A percentile compares a stretch with the other conserved stretches of the same genome.
Evolutionary conservation across 179 eudicot species (phyloP).

Genomic region (Silene vulgaris): DNA sequence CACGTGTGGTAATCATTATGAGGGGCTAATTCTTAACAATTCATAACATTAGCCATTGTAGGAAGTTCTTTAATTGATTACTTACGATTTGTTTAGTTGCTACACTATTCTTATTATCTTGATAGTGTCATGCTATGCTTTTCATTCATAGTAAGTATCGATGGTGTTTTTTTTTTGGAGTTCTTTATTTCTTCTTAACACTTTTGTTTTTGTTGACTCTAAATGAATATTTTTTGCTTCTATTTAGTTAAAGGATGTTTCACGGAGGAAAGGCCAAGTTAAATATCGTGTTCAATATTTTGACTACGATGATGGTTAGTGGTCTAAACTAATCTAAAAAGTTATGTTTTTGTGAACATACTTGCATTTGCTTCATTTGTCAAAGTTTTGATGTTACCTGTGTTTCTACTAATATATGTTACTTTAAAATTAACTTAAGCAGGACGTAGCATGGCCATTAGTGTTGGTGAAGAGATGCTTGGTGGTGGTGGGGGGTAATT

Average conservation of each 20-base stretch:
- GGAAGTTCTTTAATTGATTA: background rate
- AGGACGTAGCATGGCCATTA: constrained; percentile 2
- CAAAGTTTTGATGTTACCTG: background rate
- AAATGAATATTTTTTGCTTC: constrained; percentile 10
- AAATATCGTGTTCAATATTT: constrained; percentile 39
- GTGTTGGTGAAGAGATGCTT: background rate
- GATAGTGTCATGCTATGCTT: constrained; percentile 5
- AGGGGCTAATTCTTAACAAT: too few species aligned
- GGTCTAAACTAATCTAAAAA: constrained; percentile 10
- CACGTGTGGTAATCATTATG: too few species aligned
- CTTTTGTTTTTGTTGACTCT: constrained; percentile 2
- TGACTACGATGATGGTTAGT: constrained; percentile 67
- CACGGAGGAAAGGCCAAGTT: constrained; percentile 23
- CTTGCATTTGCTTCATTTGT: background rate
- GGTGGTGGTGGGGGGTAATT: background rate
- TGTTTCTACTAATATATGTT: background rate
- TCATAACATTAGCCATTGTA: background rate
- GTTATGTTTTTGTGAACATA: background rate
- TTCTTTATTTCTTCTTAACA: background rate
- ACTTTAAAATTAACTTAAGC: background rate
- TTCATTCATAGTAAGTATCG: background rate
- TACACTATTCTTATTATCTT: background rate
- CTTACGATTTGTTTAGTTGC: background rate
- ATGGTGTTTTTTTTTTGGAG: background rate
- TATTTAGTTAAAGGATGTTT: constrained; percentile 35